Evolutionary conservation across 345 rosid genomes (phyloP).

Genomic region (Mercurialis annua): DNA sequence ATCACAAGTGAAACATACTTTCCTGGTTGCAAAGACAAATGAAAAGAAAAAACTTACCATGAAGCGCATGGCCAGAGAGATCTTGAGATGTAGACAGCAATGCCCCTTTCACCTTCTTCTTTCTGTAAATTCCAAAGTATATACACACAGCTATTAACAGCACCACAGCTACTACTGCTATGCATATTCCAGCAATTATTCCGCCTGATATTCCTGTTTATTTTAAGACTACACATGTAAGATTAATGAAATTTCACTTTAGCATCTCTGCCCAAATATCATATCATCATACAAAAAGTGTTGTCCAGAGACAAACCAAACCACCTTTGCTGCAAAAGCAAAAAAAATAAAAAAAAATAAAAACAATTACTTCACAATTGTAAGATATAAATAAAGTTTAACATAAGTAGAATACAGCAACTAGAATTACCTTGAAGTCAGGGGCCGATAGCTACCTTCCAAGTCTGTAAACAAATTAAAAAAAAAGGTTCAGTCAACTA

Average conservation of each 20-base stretch:
- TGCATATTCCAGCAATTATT: conserved; percentile 56
- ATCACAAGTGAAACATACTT: no score
- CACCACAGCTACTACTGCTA: conserved; percentile 44
- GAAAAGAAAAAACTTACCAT: conserved; percentile 29
- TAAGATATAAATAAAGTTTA: neutral
- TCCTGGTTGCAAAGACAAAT: neutral
- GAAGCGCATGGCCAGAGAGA: conserved; percentile 33
- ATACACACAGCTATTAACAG: conserved; percentile 38
- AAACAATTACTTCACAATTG: conserved; percentile 6
- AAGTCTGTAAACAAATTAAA: conserved; percentile 44
- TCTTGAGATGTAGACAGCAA: conserved; percentile 37
- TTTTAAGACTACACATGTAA: conserved; percentile 19
- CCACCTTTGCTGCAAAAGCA: conserved; percentile 50
- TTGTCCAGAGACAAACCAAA: conserved; percentile 40
- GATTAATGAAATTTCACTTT: conserved; percentile 19
- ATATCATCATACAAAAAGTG: conserved; percentile 23
- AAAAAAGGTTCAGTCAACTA: no score
- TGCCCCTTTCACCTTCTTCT: conserved; percentile 42
- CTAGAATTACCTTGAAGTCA: conserved; percentile 47
- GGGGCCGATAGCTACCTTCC: conserved; percentile 42
- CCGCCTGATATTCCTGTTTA: conserved; percentile 61
- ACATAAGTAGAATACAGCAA: neutral
- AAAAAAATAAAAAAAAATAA: conserved; percentile 17
- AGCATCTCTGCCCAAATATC: conserved; percentile 14
- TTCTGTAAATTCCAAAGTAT: conserved; percentile 44